Base-by-base conservation (phyloP, 345 rosid species). In the Rhodamnia rubescens region DNA sequence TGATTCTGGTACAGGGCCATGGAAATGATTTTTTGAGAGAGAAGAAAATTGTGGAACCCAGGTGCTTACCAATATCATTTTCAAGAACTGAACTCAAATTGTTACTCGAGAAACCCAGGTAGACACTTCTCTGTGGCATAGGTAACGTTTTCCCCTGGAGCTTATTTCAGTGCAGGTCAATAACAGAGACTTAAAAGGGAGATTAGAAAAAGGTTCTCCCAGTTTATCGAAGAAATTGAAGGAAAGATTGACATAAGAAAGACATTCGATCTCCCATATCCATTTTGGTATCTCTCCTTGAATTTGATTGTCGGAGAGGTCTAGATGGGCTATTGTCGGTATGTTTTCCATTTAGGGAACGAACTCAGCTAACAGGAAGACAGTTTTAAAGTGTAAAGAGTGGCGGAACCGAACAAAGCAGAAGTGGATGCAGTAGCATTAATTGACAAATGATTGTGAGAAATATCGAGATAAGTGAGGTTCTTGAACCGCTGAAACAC, bases 231-330 rank as follows among this genome's bases (percentile, higher is more conserved):
- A 59, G n/a, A 24, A 50, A 80, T 24, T 49, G 89, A 91, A 50
- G 3, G 89, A 84, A 83, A 91, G 94, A 82, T 16, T 50, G 53
- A 93, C 92, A 42, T 83, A 81, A 11, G 22, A 56, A 29, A 91
- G 91, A 29, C 1, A 5, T 24, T 83, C 40, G 5, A 86, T 26
- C 56, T 42, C 4, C 90, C 92, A 88, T 49, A 92, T 85, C 96
- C 95, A 93, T 0, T 44, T 40, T 24, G 94, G 96, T 18, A 93
- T 82, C 22, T 9, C 4, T 52, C 92, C 91, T 21, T 8, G 32
- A 56, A 93, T 93, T 44, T 86, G 85, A 85, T 94, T 94, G 18
- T 83, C 84, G 9, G 95, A 91, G 82, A 93, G 93, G 86, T 94
- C 94, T 14, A 93, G 91, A 16, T 4, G 36, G 54, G 93, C 92